Evolutionary conservation across 108 stramenopile species (phyloP).

Genomic region (Cyclotella kingstonii): DNA sequence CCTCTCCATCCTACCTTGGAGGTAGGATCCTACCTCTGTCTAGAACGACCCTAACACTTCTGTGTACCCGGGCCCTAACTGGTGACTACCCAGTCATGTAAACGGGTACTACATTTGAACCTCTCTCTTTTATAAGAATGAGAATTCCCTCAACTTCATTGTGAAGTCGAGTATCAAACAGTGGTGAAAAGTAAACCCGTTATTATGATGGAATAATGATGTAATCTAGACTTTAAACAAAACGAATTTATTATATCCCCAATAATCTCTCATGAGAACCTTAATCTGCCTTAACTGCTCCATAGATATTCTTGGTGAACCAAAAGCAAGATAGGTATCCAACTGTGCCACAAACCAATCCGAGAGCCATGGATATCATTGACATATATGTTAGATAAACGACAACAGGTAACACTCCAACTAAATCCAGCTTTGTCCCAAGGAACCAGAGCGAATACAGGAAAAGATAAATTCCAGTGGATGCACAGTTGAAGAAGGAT

Average conservation of each 20-base stretch:
- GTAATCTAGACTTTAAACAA: no score
- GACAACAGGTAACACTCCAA: constrained; percentile 79
- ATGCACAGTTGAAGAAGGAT: constrained; percentile 92
- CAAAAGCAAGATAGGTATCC: constrained; percentile 83
- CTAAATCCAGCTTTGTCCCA: constrained; percentile 83
- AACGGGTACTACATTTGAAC: no score
- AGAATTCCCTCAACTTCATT: no score
- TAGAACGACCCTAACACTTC: no score
- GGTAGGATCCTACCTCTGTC: no score
- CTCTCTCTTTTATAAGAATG: no score
- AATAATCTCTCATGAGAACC: neutral
- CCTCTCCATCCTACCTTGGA: no score
- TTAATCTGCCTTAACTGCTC: constrained; percentile 85
- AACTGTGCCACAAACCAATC: constrained; percentile 92
- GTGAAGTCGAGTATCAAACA: no score
- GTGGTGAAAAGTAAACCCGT: no score
- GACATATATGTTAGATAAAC: constrained; percentile 98
- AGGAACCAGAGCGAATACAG: constrained; percentile 96
- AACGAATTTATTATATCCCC: neutral
- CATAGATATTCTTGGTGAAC: constrained; percentile 85
- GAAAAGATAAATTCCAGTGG: constrained; percentile 94
- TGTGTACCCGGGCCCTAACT: no score
- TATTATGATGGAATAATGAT: no score
- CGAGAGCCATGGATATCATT: constrained; percentile 91
- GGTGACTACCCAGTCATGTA: no score